These are phyloP conservation scores for Porodaedalea pini DNA, from an alignment of 1,284 basidiomycete species.

Conservation along the genomic window DNA sequence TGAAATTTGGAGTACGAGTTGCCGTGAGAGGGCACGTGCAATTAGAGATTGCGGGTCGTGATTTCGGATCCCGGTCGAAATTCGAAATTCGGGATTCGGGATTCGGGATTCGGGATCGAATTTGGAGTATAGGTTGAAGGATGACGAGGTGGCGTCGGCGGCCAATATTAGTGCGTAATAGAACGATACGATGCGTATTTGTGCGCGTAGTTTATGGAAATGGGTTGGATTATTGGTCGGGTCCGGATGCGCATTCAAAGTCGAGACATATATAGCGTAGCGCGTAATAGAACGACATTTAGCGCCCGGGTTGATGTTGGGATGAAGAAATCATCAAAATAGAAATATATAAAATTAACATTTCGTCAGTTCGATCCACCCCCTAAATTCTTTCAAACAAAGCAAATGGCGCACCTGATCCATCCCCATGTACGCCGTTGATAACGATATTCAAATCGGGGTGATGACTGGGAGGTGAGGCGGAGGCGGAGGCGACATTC, in stretches of 20 bases:
- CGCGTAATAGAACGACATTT: neutral
- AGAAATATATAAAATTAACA: neutral
- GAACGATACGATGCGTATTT: neutral
- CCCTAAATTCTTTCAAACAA: too few relatives aligned
- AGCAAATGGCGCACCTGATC: neutral
- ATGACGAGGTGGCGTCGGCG: neutral
- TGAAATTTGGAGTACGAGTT: neutral
- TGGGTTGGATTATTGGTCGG: neutral
- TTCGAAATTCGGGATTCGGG: too few relatives aligned
- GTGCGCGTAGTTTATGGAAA: neutral
- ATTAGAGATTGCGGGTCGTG: too few relatives aligned
- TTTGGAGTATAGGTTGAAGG: neutral
- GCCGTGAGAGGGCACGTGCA: neutral
- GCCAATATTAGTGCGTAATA: neutral
- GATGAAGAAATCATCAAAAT: neutral
- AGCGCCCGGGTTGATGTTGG: neutral
- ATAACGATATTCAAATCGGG: neutral
- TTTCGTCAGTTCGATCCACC: neutral
- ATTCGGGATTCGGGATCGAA: neutral
- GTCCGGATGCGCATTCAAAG: too few relatives aligned
- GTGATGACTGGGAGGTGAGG: neutral
- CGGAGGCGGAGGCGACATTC: neutral
- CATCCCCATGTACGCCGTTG: neutral
- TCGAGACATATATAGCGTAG: neutral
- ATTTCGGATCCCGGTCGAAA: too few relatives aligned